Percentiles rank a stretch among this genome's conserved stretches.
These are phyloP conservation scores for Ceratocystis cacaofunesta DNA, from an alignment of 2,329 filamentous ascomycete genomes.

Conservation along the genomic window DNA sequence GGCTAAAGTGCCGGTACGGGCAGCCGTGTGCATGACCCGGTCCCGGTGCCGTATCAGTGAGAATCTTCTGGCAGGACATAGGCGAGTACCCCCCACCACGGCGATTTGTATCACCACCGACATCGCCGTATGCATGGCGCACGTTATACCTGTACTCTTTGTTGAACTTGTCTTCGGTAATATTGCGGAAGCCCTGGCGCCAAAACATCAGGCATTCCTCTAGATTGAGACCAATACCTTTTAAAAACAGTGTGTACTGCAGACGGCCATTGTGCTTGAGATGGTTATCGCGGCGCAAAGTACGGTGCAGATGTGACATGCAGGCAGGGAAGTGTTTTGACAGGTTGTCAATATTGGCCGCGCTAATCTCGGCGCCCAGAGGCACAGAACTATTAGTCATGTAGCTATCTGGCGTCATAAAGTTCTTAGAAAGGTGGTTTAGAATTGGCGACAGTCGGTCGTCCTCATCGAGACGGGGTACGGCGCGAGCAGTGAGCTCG, in stretches of 20 bases:
- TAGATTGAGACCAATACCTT: constrained; percentile 82
- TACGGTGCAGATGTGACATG: constrained; percentile 82
- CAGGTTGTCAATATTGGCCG: constrained; percentile 64
- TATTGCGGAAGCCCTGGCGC: constrained; percentile 69
- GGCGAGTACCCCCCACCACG: constrained; percentile 78
- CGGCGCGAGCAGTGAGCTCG: constrained; percentile 78
- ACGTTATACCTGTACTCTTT: constrained; percentile 97
- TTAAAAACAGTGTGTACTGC: constrained; percentile 92
- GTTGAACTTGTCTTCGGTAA: constrained; percentile 89
- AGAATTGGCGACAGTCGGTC: constrained; percentile 62
- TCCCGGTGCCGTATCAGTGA: constrained; percentile 76
- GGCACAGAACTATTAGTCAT: constrained; percentile 51
- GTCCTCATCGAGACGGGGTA: constrained; percentile 89
- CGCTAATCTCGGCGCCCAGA: constrained; percentile 57
- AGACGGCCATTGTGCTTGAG: constrained; percentile 86
- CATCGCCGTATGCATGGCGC: constrained; percentile 86
- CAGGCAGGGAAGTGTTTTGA: constrained; percentile 77
- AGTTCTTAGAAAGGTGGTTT: constrained; percentile 81
- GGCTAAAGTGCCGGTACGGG: constrained; percentile 80
- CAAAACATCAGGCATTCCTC: constrained; percentile 89
- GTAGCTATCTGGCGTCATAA: constrained; percentile 75
- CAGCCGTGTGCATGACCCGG: constrained; percentile 89
- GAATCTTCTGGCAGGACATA: constrained; percentile 87
- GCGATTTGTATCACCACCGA: constrained; percentile 80
- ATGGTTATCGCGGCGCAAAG: constrained; percentile 73